Base-by-base conservation (phyloP, 139 green algal genomes). In the Chlorella sp. region DNA sequence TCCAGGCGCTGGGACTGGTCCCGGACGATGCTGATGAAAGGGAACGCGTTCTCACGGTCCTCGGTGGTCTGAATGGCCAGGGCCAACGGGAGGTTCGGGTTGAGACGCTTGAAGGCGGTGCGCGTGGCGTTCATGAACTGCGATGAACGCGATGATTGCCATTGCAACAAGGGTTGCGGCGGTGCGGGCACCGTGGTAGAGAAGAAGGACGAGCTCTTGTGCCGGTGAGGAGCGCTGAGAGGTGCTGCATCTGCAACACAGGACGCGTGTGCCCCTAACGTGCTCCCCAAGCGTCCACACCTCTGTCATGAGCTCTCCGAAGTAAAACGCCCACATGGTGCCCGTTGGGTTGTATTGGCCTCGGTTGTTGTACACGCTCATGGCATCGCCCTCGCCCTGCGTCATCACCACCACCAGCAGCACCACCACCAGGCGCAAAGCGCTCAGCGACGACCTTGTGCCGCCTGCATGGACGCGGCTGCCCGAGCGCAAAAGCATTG, bases 41-140 rank as follows among this genome's bases (percentile, higher is more conserved):
- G 60, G 60, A 66, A 66, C 60, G 35, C 60, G 27, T 35, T 66
- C 3, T 66, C 60, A 34, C 60, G n/a, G 60, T 66, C 60, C 60
- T 4, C 35, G 60, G 35, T 29, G 27, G 60, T 29, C 60, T 66
- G 60, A n/a, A 66, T 14, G 17, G 23, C 17, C 3, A 29, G 6
- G 55, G 55, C 55, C 55, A 63, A n/a, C 17, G 23, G 23, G 20
- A 63, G 55, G 17, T 31, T 14, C 55, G 23, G 17, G 23, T 31
- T 14, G 17, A n/a, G 6, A n/a, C 4, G 55, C 55, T 31, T 29
- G 17, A 63, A 22, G 17, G 26, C 4, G 3, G 55, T 22, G 23
- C 55, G 55, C 23, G 14, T 3, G 14, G 23, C 6, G 14, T 4
- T 6, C 3, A n/a, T 63, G 20, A 63, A 29, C 55, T 22, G 23